Conservation (phyloP, 768 basidiomycete species). For the Collybiopsis confluens region DNA sequence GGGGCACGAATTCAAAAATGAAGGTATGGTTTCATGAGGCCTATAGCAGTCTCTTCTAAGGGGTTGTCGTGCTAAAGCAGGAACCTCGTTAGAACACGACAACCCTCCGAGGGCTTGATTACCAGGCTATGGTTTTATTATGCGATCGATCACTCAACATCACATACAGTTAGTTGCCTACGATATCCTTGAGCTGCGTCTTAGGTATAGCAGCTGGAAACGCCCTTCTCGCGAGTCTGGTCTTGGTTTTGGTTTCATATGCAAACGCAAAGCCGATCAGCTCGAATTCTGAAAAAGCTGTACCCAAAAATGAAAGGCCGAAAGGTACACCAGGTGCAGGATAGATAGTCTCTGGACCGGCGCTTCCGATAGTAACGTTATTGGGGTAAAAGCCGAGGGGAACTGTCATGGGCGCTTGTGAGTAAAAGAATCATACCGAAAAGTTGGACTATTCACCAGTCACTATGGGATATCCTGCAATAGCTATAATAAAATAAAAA, state of each 20-base stretch:
- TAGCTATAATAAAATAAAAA: constrained; percentile 28
- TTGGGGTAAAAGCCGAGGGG: constrained; percentile 59
- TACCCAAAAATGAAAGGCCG: constrained; percentile 58
- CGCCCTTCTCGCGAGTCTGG: constrained; percentile 43
- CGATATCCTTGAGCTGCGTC: constrained; percentile 40
- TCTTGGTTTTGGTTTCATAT: constrained; percentile 61
- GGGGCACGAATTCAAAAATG: too few relatives aligned
- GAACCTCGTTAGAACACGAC: too few relatives aligned
- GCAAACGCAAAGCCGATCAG: constrained; percentile 58
- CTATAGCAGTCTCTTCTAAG: too few relatives aligned
- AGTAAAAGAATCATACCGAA: neutral
- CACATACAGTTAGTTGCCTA: neutral
- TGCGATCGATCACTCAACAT: too few relatives aligned
- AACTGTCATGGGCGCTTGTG: constrained; percentile 27
- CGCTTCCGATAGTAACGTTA: constrained; percentile 33
- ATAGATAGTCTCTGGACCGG: constrained; percentile 38
- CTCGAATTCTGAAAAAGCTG: constrained; percentile 57
- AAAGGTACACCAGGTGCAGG: constrained; percentile 57
- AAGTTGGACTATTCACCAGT: constrained; percentile 38
- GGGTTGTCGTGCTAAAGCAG: too few relatives aligned
- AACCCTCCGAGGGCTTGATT: too few relatives aligned
- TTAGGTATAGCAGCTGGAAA: constrained; percentile 51
- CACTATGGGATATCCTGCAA: constrained; percentile 64
- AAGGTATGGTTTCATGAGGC: too few relatives aligned
- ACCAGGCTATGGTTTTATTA: too few relatives aligned